phyloP scores from a whole-genome alignment of 257 asterid genomes.

The Solanum paucissectum region DNA sequence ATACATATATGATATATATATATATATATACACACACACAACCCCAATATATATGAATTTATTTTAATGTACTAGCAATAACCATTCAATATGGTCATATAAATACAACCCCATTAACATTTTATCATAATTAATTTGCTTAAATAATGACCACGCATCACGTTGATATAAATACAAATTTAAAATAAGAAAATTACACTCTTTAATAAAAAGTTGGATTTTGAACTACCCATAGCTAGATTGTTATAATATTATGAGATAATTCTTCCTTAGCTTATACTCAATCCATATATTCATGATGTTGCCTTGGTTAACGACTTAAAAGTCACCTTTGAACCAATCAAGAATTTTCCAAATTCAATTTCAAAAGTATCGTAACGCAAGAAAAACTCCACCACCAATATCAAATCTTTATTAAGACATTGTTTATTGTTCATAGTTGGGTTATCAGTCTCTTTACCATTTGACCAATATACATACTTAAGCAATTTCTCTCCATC shows the following conservation, averaged over 20 bases:
- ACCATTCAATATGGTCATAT: background rate
- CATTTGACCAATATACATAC: slow-evolving; percentile 19
- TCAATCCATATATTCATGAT: background rate
- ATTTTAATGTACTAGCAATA: background rate
- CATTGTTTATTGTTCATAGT: slow-evolving; percentile 12
- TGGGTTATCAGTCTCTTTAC: slow-evolving; percentile 2
- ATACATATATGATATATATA: no score
- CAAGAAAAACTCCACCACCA: slow-evolving; percentile 14
- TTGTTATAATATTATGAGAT: no score
- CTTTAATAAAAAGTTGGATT: background rate
- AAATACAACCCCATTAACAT: background rate
- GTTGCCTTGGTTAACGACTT: slow-evolving; percentile 29
- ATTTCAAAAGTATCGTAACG: slow-evolving; percentile 9
- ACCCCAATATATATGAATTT: no score
- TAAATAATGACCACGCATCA: background rate
- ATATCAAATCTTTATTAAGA: slow-evolving; percentile 5
- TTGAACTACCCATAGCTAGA: no score
- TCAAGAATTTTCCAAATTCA: background rate
- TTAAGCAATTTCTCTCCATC: slow-evolving; percentile 9
- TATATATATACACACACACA: no score
- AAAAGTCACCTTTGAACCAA: slow-evolving; percentile 47
- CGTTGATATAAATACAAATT: background rate
- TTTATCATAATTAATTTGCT: background rate
- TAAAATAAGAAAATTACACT: background rate
- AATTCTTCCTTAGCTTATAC: no score